Evolutionary conservation across 768 basidiomycete species (phyloP), one percentile per base, ranked within the genome.

Genomic region (Agaricus subrufescens): DNA sequence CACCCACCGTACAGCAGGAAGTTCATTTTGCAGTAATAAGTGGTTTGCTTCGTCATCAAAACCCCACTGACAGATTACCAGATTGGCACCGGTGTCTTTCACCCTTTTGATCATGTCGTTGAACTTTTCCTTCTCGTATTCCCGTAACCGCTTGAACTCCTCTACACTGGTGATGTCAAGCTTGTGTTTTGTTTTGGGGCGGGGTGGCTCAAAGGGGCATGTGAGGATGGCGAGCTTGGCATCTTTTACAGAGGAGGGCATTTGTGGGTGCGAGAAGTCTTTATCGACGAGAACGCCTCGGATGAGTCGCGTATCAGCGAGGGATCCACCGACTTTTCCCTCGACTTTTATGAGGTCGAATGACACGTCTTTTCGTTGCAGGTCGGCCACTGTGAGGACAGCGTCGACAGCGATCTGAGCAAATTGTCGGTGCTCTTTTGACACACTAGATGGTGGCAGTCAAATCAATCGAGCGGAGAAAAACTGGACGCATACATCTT

Each of bases 41-140:
- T 98, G 97, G 68, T 99, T 99, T 44, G 97, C 97, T 73, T 99
- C 97, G 66, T 99, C 97, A 67, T 99, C 97, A 67, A 99, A 99
- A 58, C 97, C 97, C 97, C 97, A 99, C 68, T 99, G 97, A 72
- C 97, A 99, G 64, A 99, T 98, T 61, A 99, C 97, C 58, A 99
- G 73, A 72, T 99, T 99, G 12, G 97, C 96, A 38, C 97, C 97
- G 14, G 95, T 90, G 64, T 96, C 88, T 71, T 98, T 96, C 56
- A 98, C 95, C 69, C 84, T 77, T 72, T 89, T 88, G 71, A 99
- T 98, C 97, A 99, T 99, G 67, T 94, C 89, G 60, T 82, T 78
- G 65, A 99, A 99, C 74, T 97, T 99, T 68, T 91, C 86, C 75
- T 90, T 90, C 75, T 99, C 97, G 65, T 99, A 99, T 56, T 86